Evolutionary conservation across 23 red algal species (phyloP).

Genomic region (Cyanidioschyzon merolae): DNA sequence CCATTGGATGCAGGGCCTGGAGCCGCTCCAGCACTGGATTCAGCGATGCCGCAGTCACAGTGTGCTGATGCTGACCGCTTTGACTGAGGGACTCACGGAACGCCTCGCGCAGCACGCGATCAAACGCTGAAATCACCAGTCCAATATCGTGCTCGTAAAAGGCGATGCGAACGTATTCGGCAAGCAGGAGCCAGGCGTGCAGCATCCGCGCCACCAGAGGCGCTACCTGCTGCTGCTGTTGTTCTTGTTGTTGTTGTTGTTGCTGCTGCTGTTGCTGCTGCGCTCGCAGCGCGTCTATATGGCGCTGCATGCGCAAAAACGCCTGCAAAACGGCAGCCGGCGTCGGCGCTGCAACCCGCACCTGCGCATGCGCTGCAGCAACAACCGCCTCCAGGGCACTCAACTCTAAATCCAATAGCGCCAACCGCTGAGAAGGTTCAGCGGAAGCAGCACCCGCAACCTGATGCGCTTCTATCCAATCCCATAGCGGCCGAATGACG

Average conservation of each 20-base stretch:
- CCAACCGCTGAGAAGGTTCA: neutral
- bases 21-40: constrained; percentile 3
- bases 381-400: neutral
- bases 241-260: neutral
- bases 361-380: neutral
- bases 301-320: neutral
- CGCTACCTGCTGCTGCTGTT: neutral
- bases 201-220: neutral
- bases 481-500: neutral
- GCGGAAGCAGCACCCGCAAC: neutral
- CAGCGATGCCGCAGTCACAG: neutral
- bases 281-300: neutral
- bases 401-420: neutral
- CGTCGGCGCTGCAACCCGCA: neutral
- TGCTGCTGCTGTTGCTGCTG: neutral
- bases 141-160: constrained; percentile 8
- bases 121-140: neutral
- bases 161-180: neutral
- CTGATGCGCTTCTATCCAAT: neutral
- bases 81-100: neutral
- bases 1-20: neutral
- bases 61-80: neutral
- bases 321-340: neutral
- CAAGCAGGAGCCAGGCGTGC: neutral
- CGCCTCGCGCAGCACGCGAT: neutral